Percentiles rank a stretch among this genome's conserved stretches.
Evolutionary conservation across 2,329 filamentous ascomycete species (phyloP).

Genomic region (Diplodia corticola): DNA sequence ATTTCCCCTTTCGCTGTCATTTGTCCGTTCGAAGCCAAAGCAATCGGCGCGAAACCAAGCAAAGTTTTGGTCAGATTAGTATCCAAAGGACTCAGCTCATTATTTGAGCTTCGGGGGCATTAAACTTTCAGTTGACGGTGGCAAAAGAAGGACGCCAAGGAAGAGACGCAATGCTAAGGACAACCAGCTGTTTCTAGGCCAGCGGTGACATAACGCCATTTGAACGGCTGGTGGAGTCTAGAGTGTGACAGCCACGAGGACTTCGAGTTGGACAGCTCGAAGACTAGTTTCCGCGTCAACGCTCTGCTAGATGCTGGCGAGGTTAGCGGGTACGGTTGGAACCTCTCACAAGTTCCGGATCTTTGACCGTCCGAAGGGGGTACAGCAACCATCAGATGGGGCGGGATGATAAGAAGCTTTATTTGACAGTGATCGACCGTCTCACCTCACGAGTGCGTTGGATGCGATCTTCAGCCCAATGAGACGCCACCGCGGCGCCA

Average conservation of each 20-base stretch:
- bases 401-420: constrained; percentile 12
- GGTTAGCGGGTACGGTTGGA: not conserved
- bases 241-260: not conserved
- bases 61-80: not conserved
- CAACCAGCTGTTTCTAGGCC: not conserved
- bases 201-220: not conserved
- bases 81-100: not conserved
- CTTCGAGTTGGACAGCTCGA: not conserved
- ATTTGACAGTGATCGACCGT: constrained; percentile 18
- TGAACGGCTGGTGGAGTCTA: not conserved
- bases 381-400: not conserved
- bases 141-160: not conserved
- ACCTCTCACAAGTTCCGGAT: not conserved
- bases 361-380: constrained; percentile 1
- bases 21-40: not conserved
- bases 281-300: not conserved
- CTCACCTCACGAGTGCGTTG: constrained; percentile 2
- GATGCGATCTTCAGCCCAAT: not conserved
- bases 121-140: not conserved
- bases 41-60: not conserved
- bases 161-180: not conserved
- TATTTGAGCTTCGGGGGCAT: constrained; percentile 13
- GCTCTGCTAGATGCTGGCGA: not conserved
- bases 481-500: not conserved
- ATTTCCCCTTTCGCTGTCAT: not conserved